Conservation (phyloP, 805 yeast species). For the Sungouiozyma intestinalis region DNA sequence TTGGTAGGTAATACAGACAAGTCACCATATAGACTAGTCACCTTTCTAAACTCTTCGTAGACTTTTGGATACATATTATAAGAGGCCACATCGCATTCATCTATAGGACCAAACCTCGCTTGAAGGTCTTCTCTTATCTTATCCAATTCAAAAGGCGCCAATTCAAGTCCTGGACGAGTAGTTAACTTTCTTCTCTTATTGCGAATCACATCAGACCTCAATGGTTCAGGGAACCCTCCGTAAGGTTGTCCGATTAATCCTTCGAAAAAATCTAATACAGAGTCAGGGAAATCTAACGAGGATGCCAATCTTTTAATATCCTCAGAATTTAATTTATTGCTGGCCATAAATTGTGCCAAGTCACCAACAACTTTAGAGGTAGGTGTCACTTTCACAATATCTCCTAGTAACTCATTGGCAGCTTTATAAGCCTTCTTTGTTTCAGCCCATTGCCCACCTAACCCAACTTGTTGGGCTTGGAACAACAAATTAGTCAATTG, state of each 20-base stretch:
- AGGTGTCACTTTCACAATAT: constrained; percentile 96
- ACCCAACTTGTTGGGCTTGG: constrained; percentile 99
- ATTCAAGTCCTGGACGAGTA: constrained; percentile 83
- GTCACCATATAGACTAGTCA: constrained; percentile 75
- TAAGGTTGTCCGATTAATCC: constrained; percentile 99
- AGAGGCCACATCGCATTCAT: constrained; percentile 86
- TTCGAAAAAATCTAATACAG: constrained; percentile 97
- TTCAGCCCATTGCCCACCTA: constrained; percentile 93
- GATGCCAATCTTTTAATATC: constrained; percentile 83
- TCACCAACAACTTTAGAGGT: constrained; percentile 99
- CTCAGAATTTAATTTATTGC: constrained; percentile 76
- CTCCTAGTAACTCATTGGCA: constrained; percentile 88
- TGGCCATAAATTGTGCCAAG: constrained; percentile 97
- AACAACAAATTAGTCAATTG: constrained; percentile 94
- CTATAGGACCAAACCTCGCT: constrained; percentile 67
- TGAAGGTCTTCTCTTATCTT: constrained; percentile 62
- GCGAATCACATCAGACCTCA: constrained; percentile 80
- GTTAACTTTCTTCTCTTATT: constrained; percentile 89
- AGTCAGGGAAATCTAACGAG: constrained; percentile 95
- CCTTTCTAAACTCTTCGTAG: constrained; percentile 73
- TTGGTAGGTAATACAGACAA: constrained; percentile 89
- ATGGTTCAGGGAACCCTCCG: constrained; percentile 99
- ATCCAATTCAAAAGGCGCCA: constrained; percentile 73
- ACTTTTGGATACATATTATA: constrained; percentile 98
- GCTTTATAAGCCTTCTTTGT: constrained; percentile 89